phyloP scores from a whole-genome alignment of 2,329 filamentous ascomycete genomes.

The Xylaria sp. region DNA sequence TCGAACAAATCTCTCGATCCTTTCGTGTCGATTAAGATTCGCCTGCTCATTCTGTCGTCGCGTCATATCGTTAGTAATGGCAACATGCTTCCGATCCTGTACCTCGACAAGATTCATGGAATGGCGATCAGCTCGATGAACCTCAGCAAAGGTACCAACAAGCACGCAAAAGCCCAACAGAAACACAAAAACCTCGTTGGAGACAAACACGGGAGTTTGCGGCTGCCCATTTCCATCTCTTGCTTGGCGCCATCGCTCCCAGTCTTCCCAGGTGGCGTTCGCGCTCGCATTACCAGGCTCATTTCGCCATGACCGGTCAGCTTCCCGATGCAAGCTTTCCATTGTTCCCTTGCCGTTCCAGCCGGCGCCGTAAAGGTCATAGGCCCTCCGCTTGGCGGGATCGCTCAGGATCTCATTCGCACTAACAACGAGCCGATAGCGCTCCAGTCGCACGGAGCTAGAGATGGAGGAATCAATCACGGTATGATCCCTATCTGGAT shows the following conservation, averaged over 20 bases:
- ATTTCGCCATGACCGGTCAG: conserved; percentile 46
- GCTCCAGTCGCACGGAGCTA: conserved; percentile 65
- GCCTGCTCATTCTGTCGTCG: conserved; percentile 49
- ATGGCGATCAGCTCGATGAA: conserved; percentile 59
- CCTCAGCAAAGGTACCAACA: conserved; percentile 67
- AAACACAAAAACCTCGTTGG: conserved; percentile 71
- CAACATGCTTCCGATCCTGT: conserved; percentile 60
- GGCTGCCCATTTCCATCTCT: conserved; percentile 40
- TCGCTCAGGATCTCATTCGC: conserved; percentile 87
- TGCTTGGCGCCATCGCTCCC: conserved; percentile 72
- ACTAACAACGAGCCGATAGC: conserved; percentile 81
- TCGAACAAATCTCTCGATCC: conserved; percentile 72
- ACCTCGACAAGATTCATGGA: conserved; percentile 60
- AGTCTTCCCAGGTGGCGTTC: conserved; percentile 98
- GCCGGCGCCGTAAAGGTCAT: conserved; percentile 75
- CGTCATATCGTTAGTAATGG: conserved; percentile 56
- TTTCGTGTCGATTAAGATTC: conserved; percentile 52
- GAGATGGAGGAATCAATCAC: conserved; percentile 44
- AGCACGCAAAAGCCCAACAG: conserved; percentile 66
- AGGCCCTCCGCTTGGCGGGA: conserved; percentile 69
- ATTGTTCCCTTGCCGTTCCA: conserved; percentile 62
- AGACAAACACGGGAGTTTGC: conserved; percentile 60
- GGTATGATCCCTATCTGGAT: conserved; percentile 65
- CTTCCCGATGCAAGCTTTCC: conserved; percentile 35
- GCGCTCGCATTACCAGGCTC: conserved; percentile 44